These are phyloP conservation scores for Phaeosphaeriaceae sp. DNA, from an alignment of 2,329 filamentous ascomycete genomes.

Conservation along the genomic window DNA sequence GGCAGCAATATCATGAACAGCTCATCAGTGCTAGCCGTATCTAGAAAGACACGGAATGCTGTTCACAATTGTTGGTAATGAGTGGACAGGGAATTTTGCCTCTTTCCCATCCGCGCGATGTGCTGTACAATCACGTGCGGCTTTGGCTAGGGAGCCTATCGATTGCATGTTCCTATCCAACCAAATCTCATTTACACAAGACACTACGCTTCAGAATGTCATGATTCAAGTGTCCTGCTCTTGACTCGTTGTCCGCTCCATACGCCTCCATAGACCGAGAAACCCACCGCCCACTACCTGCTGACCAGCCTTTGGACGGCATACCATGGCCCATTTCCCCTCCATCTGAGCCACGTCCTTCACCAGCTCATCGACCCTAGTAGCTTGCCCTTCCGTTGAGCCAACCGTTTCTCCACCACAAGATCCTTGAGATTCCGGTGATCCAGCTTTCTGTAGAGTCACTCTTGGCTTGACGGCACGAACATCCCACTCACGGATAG, in stretches of 20 bases:
- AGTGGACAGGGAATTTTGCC: constrained; percentile 21
- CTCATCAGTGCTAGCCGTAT: constrained; percentile 26
- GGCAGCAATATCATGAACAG: constrained; percentile 16
- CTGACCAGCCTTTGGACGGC: constrained; percentile 46
- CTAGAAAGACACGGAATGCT: constrained; percentile 12
- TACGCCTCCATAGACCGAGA: constrained; percentile 44
- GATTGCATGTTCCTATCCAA: background rate
- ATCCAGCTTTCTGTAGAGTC: constrained; percentile 29
- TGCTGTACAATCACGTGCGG: constrained; percentile 19
- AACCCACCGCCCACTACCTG: constrained; percentile 47
- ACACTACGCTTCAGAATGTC: too few species aligned
- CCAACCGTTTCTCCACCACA: constrained; percentile 19
- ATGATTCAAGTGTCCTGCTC: background rate
- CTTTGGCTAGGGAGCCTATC: constrained; percentile 5
- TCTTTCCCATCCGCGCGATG: constrained; percentile 18
- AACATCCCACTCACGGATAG: constrained; percentile 69
- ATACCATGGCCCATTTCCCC: constrained; percentile 46
- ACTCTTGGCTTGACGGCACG: constrained; percentile 56
- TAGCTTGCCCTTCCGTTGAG: constrained; percentile 26
- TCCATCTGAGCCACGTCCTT: constrained; percentile 30
- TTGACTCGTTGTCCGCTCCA: constrained; percentile 25
- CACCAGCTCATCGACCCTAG: constrained; percentile 38
- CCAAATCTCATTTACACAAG: too few species aligned
- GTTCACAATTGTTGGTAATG: constrained; percentile 13
- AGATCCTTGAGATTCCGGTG: constrained; percentile 14